Evolutionary conservation across 2,329 filamentous ascomycete genomes (phyloP), one percentile per base, ranked within the genome.

Genomic region (Hymenoscyphus albidus): DNA sequence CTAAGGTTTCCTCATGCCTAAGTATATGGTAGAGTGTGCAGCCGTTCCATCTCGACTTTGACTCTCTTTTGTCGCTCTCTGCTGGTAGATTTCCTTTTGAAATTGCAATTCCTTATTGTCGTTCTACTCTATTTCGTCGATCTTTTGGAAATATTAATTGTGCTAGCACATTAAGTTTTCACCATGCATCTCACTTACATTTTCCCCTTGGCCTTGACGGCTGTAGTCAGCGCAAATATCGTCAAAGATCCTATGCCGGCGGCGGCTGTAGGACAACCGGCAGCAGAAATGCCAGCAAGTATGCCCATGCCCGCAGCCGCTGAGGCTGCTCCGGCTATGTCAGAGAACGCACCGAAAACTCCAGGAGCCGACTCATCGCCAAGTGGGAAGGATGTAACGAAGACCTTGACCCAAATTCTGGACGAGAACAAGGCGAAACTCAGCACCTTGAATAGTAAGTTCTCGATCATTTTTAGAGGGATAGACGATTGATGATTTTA

Each of bases 161-260:
- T 61, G 42, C 32, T 39, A 38, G 59, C 54, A 40, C 44, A 51
- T 32, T 58, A 42, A 39, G 27, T 31, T 14, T 57, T 32, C 38
- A 60, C 22, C 27, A 66, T 64, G 64, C 59, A 63, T 22, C 18
- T 64, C 62, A 58, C 59, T 32, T 59, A 58, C 38, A 51, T 66
- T 22, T 6, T 56, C 38, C 27, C 61, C 10, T 18, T 60, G 18
- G 62, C 62, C 35, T 27, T 66, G 54, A 62, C 59, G 31, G 58
- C 55, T 6, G 55, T 38, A 22, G 56, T 38, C 27, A 31, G 56
- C 13, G 55, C 58, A 35, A 40, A 56, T 22, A 61, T 42, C 22
- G 32, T 65, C 4, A 59, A 44, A 18, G 61, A 65, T 32, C 61
- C 54, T 16, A 27, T 65, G 9, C 44, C 42, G n/a, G 3, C 9